phyloP scores from a whole-genome alignment of 352 stramenopile species.

The Phytophthora pseudosyringae region DNA sequence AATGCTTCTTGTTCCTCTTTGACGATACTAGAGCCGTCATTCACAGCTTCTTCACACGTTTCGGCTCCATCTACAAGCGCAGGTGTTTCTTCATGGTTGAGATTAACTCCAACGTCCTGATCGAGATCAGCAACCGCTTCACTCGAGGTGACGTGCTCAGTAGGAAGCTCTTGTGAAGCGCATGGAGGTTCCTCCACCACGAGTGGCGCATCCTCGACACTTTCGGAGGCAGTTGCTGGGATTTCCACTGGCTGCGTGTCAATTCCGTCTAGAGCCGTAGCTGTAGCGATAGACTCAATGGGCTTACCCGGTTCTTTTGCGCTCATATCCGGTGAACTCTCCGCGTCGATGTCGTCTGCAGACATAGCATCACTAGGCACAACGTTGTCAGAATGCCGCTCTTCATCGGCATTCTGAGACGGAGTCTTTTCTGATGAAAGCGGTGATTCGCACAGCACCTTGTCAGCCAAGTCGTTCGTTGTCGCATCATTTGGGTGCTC shows the following conservation, averaged over 20 bases:
- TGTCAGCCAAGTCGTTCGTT: background rate
- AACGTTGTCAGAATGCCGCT: conserved; percentile 12
- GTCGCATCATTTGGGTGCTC: background rate
- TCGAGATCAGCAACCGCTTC: background rate
- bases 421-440: background rate
- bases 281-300: background rate
- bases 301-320: background rate
- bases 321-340: background rate
- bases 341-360: conserved; percentile 9
- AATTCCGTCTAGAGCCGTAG: background rate
- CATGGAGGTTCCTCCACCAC: background rate
- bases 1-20: background rate
- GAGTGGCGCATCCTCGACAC: background rate
- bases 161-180: background rate
- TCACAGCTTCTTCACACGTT: background rate
- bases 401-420: conserved; percentile 10
- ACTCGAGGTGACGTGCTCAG: background rate
- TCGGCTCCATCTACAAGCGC: background rate
- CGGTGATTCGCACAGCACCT: conserved; percentile 14
- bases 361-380: background rate
- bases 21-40: background rate
- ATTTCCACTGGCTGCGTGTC: background rate
- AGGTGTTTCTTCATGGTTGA: background rate
- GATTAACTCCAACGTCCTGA: background rate
- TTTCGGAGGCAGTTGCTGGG: background rate